Conservation (phyloP, 1,139 yeast species). For the Blastobotrys arbuscula region DNA sequence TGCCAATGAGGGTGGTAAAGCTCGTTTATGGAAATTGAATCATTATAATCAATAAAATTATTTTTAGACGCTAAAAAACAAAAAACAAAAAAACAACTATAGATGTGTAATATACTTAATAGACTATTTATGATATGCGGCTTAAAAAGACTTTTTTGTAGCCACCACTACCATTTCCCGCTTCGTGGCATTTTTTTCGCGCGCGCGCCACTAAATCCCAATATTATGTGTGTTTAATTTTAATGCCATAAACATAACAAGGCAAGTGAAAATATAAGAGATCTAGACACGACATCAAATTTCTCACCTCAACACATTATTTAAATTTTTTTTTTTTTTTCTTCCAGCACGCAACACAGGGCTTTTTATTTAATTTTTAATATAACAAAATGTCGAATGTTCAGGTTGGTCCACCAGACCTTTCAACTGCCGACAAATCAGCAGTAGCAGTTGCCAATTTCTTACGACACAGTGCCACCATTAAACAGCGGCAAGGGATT, state of each 20-base stretch:
- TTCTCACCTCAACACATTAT: background rate
- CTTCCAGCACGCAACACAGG: background rate
- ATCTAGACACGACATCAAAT: background rate
- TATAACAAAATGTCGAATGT: conserved; percentile 19
- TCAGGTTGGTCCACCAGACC: conserved; percentile 34
- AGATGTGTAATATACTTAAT: too few relatives aligned
- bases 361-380: too few relatives aligned
- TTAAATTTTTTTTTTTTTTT: background rate
- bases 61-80: too few relatives aligned
- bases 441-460: conserved; percentile 65
- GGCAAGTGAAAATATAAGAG: too few relatives aligned
- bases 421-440: conserved; percentile 34
- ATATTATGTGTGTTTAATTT: too few relatives aligned
- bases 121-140: too few relatives aligned
- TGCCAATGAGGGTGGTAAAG: conserved; percentile 89
- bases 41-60: conserved; percentile 44
- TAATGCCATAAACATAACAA: too few relatives aligned
- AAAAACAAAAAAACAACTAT: too few relatives aligned
- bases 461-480: conserved; percentile 54
- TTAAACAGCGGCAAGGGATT: conserved; percentile 79
- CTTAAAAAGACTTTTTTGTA: too few relatives aligned
- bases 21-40: conserved; percentile 81
- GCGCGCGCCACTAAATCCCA: too few relatives aligned
- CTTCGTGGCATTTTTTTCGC: too few relatives aligned
- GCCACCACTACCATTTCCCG: too few relatives aligned